phyloP scores from a whole-genome alignment of 495 filamentous ascomycete genomes.

The Amniculicola lignicola region DNA sequence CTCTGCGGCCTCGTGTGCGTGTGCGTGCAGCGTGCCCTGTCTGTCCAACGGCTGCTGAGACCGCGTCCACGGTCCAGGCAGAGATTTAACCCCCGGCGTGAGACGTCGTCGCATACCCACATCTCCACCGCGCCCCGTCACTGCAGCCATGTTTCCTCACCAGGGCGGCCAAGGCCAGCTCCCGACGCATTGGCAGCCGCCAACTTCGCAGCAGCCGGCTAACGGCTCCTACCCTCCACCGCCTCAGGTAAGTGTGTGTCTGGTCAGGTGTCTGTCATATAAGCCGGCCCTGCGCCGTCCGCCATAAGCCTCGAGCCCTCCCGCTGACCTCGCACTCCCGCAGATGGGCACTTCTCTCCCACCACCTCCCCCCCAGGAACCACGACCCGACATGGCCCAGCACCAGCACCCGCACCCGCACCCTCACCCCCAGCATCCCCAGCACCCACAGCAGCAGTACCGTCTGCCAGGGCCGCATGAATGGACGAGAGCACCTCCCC shows the following conservation, averaged over 20 bases:
- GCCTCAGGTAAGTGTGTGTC: constrained; percentile 33
- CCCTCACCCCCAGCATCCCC: constrained; percentile 25
- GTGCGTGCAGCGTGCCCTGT: no score
- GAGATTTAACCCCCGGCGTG: no score
- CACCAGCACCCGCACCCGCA: constrained; percentile 30
- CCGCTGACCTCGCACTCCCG: constrained; percentile 19
- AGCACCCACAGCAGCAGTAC: constrained; percentile 27
- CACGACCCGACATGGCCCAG: constrained; percentile 32
- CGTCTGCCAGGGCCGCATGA: constrained; percentile 34
- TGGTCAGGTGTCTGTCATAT: constrained; percentile 9
- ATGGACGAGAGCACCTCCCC: constrained; percentile 30
- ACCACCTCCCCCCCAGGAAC: constrained; percentile 32
- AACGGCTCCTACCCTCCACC: constrained; percentile 29
- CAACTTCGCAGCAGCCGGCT: constrained; percentile 22
- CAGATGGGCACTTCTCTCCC: constrained; percentile 30
- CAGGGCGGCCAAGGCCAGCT: constrained; percentile 30
- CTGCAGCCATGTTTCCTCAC: constrained; percentile 30
- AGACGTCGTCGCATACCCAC: no score
- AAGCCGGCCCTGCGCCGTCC: background rate
- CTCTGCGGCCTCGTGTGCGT: no score
- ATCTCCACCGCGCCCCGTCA: background rate
- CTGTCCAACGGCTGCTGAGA: no score
- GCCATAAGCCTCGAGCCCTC: background rate
- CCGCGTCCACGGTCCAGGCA: no score
- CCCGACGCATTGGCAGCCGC: constrained; percentile 28